A percentile compares a stretch with the other conserved stretches of the same genome.
phyloP scores from a whole-genome alignment of 352 stramenopile species.

The Pythium coloratum region DNA sequence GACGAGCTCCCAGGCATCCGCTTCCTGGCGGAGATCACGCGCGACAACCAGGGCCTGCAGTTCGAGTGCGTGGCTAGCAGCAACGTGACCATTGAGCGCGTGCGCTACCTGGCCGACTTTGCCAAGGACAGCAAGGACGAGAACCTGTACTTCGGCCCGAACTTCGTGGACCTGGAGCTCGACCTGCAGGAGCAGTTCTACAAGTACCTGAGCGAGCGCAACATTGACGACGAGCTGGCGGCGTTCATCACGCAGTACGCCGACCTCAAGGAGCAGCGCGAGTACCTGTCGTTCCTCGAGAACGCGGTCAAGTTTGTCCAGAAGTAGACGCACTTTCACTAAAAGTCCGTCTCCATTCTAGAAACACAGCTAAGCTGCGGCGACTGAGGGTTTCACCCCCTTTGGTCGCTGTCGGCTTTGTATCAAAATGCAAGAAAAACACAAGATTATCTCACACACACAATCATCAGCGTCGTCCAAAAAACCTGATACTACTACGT shows the following conservation, averaged over 20 bases:
- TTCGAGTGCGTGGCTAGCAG: constrained; percentile 83
- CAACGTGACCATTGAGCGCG: constrained; percentile 78
- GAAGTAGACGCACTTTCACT: constrained; percentile 37
- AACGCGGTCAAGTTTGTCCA: constrained; percentile 67
- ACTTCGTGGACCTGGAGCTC: constrained; percentile 84
- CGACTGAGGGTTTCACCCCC: background rate
- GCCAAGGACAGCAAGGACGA: constrained; percentile 57
- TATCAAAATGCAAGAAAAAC: constrained; percentile 1
- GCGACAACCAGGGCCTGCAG: constrained; percentile 72
- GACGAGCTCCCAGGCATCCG: constrained; percentile 76
- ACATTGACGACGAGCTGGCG: constrained; percentile 83
- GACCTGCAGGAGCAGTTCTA: constrained; percentile 85
- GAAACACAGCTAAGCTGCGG: background rate
- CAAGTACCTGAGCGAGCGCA: constrained; percentile 69
- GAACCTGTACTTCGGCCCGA: constrained; percentile 71
- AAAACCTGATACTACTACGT: background rate
- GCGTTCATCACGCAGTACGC: constrained; percentile 85
- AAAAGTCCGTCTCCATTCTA: background rate
- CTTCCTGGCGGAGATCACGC: constrained; percentile 73
- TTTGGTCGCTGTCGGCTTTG: background rate
- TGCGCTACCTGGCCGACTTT: constrained; percentile 68
- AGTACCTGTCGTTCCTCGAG: constrained; percentile 83
- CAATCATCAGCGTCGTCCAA: background rate
- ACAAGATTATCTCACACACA: background rate
- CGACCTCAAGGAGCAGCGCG: constrained; percentile 85